These are phyloP conservation scores for Eutrema japonicum DNA, from an alignment of 345 rosid species.

Conservation along the genomic window DNA sequence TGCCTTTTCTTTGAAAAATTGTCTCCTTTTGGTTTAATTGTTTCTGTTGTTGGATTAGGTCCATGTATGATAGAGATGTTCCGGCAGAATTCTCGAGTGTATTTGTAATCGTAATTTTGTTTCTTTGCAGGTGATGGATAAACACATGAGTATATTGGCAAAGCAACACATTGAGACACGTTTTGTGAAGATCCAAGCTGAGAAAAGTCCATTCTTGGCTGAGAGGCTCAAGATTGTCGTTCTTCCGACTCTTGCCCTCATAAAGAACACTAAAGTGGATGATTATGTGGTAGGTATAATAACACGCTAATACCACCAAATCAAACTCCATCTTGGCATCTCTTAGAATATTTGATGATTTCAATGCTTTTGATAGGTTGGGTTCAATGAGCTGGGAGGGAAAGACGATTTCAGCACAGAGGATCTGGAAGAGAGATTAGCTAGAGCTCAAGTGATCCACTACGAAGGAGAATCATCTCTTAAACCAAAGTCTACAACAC, in stretches of 20 bases:
- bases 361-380: constrained; percentile 60
- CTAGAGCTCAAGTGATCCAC: constrained; percentile 80
- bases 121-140: constrained; percentile 83
- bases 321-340: neutral
- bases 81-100: neutral
- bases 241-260: constrained; percentile 94
- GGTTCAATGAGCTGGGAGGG: constrained; percentile 93
- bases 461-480: constrained; percentile 82
- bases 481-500: constrained; percentile 53
- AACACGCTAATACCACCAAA: neutral
- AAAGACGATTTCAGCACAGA: constrained; percentile 94
- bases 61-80: neutral
- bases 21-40: neutral
- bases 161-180: constrained; percentile 96
- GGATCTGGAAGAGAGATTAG: constrained; percentile 89
- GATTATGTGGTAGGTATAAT: constrained; percentile 93
- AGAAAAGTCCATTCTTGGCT: constrained; percentile 96
- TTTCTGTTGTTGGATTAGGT: neutral
- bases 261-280: constrained; percentile 96
- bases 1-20: neutral
- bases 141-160: constrained; percentile 79
- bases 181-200: constrained; percentile 91
- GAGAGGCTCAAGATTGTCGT: constrained; percentile 90
- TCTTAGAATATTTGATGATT: neutral
- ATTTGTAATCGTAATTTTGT: constrained; percentile 2